These are phyloP conservation scores for Micractinium conductrix DNA, from an alignment of 139 green algal genomes.

Conservation along the genomic window DNA sequence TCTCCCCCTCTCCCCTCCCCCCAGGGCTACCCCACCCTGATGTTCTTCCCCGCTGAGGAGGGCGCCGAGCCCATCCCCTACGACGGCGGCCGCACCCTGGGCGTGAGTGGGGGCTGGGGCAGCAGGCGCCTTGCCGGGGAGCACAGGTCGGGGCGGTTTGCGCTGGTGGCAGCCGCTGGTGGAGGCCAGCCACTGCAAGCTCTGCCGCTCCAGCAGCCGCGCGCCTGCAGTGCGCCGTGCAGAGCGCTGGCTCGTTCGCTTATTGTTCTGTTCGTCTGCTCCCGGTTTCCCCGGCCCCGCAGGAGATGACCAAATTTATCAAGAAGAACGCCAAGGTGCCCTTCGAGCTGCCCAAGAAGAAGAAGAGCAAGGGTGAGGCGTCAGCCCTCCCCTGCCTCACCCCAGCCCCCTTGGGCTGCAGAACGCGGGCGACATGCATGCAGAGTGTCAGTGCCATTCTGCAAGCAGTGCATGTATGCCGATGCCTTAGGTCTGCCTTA, in stretches of 20 bases:
- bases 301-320: slow-evolving; percentile 43
- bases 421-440: too few species aligned
- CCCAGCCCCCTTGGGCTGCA: too few species aligned
- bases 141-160: too few species aligned
- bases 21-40: slow-evolving; percentile 53
- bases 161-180: too few species aligned
- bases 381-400: too few species aligned
- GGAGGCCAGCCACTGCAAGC: too few species aligned
- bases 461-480: neutral
- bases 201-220: too few species aligned
- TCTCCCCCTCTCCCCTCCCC: neutral
- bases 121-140: neutral
- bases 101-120: neutral
- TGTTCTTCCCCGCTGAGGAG: slow-evolving; percentile 47
- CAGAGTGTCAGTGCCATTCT: neutral
- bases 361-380: slow-evolving; percentile 32
- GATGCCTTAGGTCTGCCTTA: neutral
- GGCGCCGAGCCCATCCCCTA: slow-evolving; percentile 36
- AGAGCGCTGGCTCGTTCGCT: neutral
- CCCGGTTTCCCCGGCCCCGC: too few species aligned
- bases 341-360: slow-evolving; percentile 50
- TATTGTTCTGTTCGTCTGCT: neutral
- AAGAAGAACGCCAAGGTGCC: slow-evolving; percentile 43
- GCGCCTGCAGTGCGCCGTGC: too few species aligned
- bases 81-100: slow-evolving; percentile 32